Base-by-base conservation (phyloP, 129 eudicot genomes). In the Glebionis coronaria region DNA sequence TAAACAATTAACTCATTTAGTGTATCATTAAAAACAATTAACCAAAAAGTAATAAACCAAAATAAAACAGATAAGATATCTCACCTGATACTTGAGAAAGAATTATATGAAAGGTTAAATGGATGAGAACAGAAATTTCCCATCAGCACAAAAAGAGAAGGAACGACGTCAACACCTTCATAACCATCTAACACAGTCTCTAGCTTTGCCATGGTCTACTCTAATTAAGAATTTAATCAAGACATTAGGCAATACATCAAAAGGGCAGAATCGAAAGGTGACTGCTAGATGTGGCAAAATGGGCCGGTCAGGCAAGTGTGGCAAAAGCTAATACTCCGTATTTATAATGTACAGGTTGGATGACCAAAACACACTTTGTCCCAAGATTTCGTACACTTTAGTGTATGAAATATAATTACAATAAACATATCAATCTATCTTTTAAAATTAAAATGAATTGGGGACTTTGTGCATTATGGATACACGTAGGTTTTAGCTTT, bases 111-210 rank as follows among this genome's bases (percentile, higher is more conserved):
- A 72, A 94, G 86, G 77, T 87, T 87, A 51, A 90, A 94, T 15
- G 97, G 99, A 66, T 56, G 90, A 14, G 95, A 88, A 77, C 90
- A 94, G 69, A 94, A 94, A 72, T 87, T 89, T 70, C 99, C 99
- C 99, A 94, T 94, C 60, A 94, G 80, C 62, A 94, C 95, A 68
- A 94, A 94, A 14, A 94, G 87, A 79, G 99, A 87, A 70, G 99
- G 99, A 70, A 89, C 97, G 59, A 94, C 93, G 31, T 79, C 85
- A 44, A 74, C 90, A 70, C 73, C 77, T 69, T 94, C 99, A 78
- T 82, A 94, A 67, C 92, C 95, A 82, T 81, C 80, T 74, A 94
- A 81, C 72, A 89, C 87, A 12, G 71, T 83, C 82, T 82, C 80
- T 55, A 94, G 86, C 78, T 89, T 89, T 75, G 57, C 77, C 90